These are phyloP conservation scores for Exophiala aquamarina DNA, from an alignment of 2,329 filamentous ascomycete species.

Conservation along the genomic window DNA sequence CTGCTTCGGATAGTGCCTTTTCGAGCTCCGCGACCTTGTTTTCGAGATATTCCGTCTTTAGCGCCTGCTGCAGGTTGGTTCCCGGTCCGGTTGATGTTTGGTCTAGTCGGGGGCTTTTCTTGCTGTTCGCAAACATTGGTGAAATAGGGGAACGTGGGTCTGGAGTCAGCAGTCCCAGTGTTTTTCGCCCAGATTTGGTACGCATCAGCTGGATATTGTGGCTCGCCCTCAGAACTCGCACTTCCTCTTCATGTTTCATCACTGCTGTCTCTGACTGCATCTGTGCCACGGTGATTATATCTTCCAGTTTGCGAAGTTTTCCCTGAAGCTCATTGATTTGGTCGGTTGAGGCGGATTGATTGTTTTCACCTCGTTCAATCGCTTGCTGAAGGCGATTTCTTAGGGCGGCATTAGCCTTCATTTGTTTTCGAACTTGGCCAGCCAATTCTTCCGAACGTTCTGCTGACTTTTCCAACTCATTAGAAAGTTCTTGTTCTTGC, in stretches of 20 bases:
- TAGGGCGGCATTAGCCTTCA: conserved; percentile 73
- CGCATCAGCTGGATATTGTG: conserved; percentile 76
- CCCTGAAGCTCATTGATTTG: conserved; percentile 83
- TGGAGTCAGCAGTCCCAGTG: conserved; percentile 36
- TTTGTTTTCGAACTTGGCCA: conserved; percentile 73
- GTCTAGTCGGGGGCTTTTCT: conserved; percentile 60
- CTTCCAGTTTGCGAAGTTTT: conserved; percentile 77
- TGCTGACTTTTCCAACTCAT: conserved; percentile 71
- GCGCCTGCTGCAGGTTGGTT: conserved; percentile 63
- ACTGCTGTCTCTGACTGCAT: conserved; percentile 83
- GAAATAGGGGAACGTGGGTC: conserved; percentile 63
- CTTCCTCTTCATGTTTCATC: conserved; percentile 80
- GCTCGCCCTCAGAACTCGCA: conserved; percentile 71
- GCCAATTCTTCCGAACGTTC: conserved; percentile 77
- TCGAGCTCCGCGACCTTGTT: conserved; percentile 82
- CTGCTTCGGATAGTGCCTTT: conserved; percentile 71
- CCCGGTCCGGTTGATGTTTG: conserved; percentile 62
- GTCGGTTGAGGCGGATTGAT: conserved; percentile 75
- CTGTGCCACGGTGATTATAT: conserved; percentile 79
- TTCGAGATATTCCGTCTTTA: conserved; percentile 73
- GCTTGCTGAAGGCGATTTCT: conserved; percentile 75
- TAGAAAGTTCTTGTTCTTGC: conserved; percentile 64
- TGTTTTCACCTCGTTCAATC: conserved; percentile 77
- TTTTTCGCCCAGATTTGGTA: conserved; percentile 56
- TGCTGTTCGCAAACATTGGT: conserved; percentile 57